Conservation (phyloP, 768 basidiomycete species). For the Dioszegia crocea region DNA sequence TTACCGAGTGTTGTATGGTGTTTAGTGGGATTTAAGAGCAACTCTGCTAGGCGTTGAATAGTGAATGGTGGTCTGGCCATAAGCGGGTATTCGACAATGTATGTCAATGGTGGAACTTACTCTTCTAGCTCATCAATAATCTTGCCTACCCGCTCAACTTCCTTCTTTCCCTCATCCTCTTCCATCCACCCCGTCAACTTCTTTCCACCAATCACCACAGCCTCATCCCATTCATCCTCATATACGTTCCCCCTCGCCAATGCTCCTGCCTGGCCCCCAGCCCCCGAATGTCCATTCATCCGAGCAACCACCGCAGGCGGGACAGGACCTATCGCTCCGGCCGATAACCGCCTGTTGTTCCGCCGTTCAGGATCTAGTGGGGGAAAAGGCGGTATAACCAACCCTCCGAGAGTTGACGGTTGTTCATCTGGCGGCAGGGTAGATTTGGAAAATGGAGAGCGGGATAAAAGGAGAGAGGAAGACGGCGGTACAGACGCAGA, state of each 20-base stretch:
- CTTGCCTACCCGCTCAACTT: slow-evolving; percentile 31
- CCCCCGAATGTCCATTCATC: slow-evolving; percentile 3
- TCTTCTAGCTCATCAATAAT: slow-evolving; percentile 40
- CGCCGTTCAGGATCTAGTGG: slow-evolving; percentile 32
- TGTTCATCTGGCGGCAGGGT: background rate
- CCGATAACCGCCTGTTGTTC: slow-evolving; percentile 9
- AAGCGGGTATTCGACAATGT: background rate
- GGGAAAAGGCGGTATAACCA: slow-evolving; percentile 47
- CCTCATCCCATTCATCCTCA: slow-evolving; percentile 43
- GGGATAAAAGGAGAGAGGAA: background rate
- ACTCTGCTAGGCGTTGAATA: slow-evolving; percentile 49
- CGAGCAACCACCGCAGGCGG: background rate
- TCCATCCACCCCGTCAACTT: slow-evolving; percentile 40
- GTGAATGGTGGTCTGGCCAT: slow-evolving; percentile 48
- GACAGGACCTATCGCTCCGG: background rate
- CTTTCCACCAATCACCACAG: slow-evolving; percentile 48
- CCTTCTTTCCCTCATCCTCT: slow-evolving; percentile 36
- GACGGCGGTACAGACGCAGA: background rate
- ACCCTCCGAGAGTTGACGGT: slow-evolving; percentile 44
- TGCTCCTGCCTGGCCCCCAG: background rate
- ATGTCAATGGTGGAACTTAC: slow-evolving; percentile 23
- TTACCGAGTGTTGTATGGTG: slow-evolving; percentile 45
- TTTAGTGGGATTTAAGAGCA: slow-evolving; percentile 32
- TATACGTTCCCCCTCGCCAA: slow-evolving; percentile 6
- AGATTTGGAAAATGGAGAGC: background rate